These are phyloP conservation scores for Ceratocystis huliohia DNA, from an alignment of 2,329 filamentous ascomycete genomes.

Conservation along the genomic window DNA sequence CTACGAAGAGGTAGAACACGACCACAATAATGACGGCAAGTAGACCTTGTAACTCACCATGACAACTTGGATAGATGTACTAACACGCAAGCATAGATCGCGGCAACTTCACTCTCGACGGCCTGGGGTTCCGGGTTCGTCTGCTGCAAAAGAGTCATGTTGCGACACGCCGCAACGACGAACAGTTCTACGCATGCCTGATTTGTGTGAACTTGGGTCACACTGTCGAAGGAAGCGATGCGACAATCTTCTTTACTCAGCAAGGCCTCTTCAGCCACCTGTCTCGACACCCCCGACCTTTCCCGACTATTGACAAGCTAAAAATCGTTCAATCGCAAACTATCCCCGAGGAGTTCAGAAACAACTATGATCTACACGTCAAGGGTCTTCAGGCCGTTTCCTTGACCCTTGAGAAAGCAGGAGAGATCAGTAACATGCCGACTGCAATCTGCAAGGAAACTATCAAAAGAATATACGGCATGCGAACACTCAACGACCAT, in stretches of 20 bases:
- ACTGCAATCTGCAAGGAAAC: conserved; percentile 36
- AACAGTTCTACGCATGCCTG: conserved; percentile 41
- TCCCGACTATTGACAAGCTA: conserved; percentile 38
- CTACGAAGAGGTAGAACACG: conserved; percentile 39
- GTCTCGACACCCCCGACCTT: conserved; percentile 40
- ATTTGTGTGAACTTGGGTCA: conserved; percentile 40
- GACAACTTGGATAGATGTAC: not conserved
- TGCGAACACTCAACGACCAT: conserved; percentile 35
- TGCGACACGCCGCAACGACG: conserved; percentile 37
- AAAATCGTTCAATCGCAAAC: conserved; percentile 36
- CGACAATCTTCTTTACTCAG: conserved; percentile 44
- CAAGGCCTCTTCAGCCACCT: conserved; percentile 42
- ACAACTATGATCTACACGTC: conserved; percentile 44
- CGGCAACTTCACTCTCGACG: conserved; percentile 36
- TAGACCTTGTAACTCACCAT: not conserved
- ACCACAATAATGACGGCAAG: conserved; percentile 38
- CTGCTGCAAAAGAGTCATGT: conserved; percentile 46
- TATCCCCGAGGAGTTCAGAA: conserved; percentile 31
- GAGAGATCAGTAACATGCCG: conserved; percentile 33
- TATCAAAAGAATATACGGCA: conserved; percentile 36
- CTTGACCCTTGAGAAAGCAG: conserved; percentile 32
- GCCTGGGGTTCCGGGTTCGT: conserved; percentile 39
- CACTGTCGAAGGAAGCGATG: conserved; percentile 42
- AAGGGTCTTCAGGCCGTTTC: conserved; percentile 31
- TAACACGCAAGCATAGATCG: conserved; percentile 28